Base-by-base conservation (phyloP, 1,284 basidiomycete genomes). In the Dichomitus squalens region DNA sequence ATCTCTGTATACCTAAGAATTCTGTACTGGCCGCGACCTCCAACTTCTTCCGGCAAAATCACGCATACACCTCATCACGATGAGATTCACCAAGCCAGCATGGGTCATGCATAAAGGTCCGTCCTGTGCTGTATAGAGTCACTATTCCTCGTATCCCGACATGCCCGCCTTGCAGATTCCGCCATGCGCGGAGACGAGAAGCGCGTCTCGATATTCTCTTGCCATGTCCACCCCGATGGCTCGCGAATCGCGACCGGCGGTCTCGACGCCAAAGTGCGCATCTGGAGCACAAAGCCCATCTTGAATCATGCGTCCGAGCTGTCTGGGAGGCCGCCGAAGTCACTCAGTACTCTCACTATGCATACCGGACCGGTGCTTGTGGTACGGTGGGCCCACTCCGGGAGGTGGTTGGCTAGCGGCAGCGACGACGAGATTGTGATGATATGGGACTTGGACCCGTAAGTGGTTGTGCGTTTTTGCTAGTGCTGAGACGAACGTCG, bases 361-460 rank as follows among this genome's bases (percentile, higher is more conserved):
- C 97, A 99, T 71, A 94, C 93, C 0, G 96, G 96, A 0, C 93
- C 95, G 0, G 96, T 99, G 2, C 79, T 99, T 23, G 88, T 90
- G 16, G 92, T 98, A n/a, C 78, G 96, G 55, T 99, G 96, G 96
- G 94, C 95, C 11, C 88, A 96, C 72, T 93, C 92, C 14, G 97
- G 96, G 6, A 77, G 90, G 50, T 98, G 92, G 86, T 80, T 99
- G 8, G 97, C 97, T 1, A 96, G 93, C 67, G 96, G 97, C 16
- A 96, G 95, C 56, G 96, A 99, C 73, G 96, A 99, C 72, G 87
- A 89, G 64, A 91, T 97, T 64, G 87, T 96, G 23, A 92, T 99
- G 86, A 88, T 99, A 52, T 99, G 96, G 96, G 94, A 96, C 69
- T 82, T 96, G 40, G 96, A 99, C 72, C 92, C 92, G 93, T 96